Percentiles rank a stretch among this genome's conserved stretches.
Conservation (phyloP, 2,329 filamentous ascomycete species). For the Fusarium kyushuense region DNA sequence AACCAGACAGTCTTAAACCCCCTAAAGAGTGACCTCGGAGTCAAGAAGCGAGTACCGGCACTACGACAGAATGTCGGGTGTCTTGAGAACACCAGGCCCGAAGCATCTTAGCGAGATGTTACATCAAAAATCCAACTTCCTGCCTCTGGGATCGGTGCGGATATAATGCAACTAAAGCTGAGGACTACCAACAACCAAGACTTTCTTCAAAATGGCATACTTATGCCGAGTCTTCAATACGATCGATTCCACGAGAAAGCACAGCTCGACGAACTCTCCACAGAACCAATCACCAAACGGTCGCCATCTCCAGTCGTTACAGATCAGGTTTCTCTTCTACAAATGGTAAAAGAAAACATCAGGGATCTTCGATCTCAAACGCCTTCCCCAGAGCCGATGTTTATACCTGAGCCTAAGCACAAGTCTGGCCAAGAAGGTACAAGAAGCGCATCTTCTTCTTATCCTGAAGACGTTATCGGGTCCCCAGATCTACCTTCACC, state of each 20-base stretch:
- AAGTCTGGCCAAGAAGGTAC: slow-evolving; percentile 1
- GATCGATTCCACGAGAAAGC: slow-evolving; percentile 26
- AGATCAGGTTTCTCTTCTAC: slow-evolving; percentile 35
- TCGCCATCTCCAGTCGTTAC: slow-evolving; percentile 26
- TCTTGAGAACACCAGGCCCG: slow-evolving; percentile 25
- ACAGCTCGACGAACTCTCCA: slow-evolving; percentile 18
- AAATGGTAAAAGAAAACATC: slow-evolving; percentile 34
- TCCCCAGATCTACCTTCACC: slow-evolving; percentile 49
- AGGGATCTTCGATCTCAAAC: slow-evolving; percentile 21
- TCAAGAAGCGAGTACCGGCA: slow-evolving; percentile 13
- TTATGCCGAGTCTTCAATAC: slow-evolving; percentile 3
- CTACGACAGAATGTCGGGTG: slow-evolving; percentile 4
- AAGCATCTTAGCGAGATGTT: slow-evolving; percentile 15
- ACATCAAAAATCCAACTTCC: neutral
- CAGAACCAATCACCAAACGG: neutral
- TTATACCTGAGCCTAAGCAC: neutral
- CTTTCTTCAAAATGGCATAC: slow-evolving; percentile 19
- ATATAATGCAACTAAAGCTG: slow-evolving; percentile 18
- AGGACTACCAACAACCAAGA: slow-evolving; percentile 27
- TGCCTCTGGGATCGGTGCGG: slow-evolving; percentile 21
- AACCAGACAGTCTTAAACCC: slow-evolving; percentile 13
- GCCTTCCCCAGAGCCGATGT: slow-evolving; percentile 17
- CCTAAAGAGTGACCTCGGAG: slow-evolving; percentile 2
- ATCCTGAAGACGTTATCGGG: slow-evolving; percentile 43
- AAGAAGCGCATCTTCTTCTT: slow-evolving; percentile 52